Evolutionary conservation across 495 filamentous ascomycete species (phyloP).

Genomic region (Aspergillus cavernicola): DNA sequence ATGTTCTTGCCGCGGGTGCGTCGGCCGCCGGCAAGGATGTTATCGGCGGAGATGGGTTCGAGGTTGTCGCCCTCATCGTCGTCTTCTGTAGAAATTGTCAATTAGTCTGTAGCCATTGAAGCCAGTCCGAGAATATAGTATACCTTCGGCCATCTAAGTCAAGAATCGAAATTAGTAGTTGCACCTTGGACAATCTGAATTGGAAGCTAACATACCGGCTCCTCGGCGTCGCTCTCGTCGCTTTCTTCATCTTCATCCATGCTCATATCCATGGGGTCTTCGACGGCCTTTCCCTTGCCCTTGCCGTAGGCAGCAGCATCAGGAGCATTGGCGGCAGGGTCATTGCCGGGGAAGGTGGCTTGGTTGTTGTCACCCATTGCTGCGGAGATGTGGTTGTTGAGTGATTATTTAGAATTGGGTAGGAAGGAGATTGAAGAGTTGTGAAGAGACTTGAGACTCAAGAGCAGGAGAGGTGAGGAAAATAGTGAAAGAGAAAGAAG

Average conservation of each 20-base stretch:
- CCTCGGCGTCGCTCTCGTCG: slow-evolving; percentile 60
- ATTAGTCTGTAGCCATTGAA: slow-evolving; percentile 6
- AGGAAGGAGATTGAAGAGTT: neutral
- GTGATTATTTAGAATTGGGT: slow-evolving; percentile 4
- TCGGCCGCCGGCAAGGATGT: slow-evolving; percentile 73
- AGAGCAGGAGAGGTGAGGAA: neutral
- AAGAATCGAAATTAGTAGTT: neutral
- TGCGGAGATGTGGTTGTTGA: slow-evolving; percentile 8
- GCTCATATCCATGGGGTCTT: slow-evolving; percentile 54
- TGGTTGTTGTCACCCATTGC: slow-evolving; percentile 39
- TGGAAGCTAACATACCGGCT: slow-evolving; percentile 53
- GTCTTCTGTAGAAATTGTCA: slow-evolving; percentile 34
- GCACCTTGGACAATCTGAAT: neutral
- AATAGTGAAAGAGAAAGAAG: neutral
- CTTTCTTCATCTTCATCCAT: slow-evolving; percentile 64
- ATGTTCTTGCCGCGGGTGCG: slow-evolving; percentile 84
- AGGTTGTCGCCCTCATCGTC: slow-evolving; percentile 78
- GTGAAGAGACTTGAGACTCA: neutral
- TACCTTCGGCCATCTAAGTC: slow-evolving; percentile 36
- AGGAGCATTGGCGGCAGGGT: slow-evolving; percentile 32
- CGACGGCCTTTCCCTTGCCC: slow-evolving; percentile 60
- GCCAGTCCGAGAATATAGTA: neutral
- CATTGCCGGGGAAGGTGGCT: slow-evolving; percentile 26
- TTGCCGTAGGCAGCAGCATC: slow-evolving; percentile 39
- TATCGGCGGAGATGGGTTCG: slow-evolving; percentile 82